Conservation (phyloP, 1,284 basidiomycete species). For the Heterobasidion parviporum region DNA sequence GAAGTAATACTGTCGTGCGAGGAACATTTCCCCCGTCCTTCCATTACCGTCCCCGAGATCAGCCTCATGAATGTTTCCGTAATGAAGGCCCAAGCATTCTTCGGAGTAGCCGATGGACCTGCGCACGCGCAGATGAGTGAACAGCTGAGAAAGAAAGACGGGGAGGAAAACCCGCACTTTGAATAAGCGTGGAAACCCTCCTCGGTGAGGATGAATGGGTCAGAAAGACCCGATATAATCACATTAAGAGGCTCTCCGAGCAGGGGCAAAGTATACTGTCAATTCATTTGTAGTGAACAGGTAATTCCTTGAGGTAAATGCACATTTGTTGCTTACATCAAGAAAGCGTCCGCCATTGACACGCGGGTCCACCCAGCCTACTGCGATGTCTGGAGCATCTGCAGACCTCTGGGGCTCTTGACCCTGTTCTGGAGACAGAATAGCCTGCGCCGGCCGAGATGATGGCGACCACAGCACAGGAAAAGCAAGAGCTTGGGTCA, state of each 20-base stretch:
- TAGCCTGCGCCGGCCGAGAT: neutral
- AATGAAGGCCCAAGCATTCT: conserved; percentile 39
- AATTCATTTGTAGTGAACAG: neutral
- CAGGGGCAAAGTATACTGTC: conserved; percentile 50
- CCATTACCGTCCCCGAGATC: conserved; percentile 39
- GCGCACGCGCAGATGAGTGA: neutral
- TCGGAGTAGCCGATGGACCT: conserved; percentile 64
- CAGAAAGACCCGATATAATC: conserved; percentile 36
- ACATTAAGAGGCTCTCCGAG: conserved; percentile 38
- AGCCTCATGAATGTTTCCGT: conserved; percentile 34
- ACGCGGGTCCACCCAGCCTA: conserved; percentile 68
- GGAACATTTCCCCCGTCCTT: conserved; percentile 29
- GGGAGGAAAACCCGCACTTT: conserved; percentile 23
- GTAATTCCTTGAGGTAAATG: conserved; percentile 1
- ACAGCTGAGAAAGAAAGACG: neutral
- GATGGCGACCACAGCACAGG: neutral
- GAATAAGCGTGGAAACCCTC: conserved; percentile 30
- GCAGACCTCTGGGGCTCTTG: too few relatives aligned
- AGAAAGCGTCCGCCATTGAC: conserved; percentile 60
- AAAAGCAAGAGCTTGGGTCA: neutral
- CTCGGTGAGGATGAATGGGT: conserved; percentile 34
- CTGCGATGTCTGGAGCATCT: neutral
- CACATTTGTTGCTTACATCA: conserved; percentile 40
- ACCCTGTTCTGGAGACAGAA: neutral
- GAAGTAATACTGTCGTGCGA: conserved; percentile 35